Conservation (phyloP, 495 filamentous ascomycete genomes). For the Lichina pygmaea region DNA sequence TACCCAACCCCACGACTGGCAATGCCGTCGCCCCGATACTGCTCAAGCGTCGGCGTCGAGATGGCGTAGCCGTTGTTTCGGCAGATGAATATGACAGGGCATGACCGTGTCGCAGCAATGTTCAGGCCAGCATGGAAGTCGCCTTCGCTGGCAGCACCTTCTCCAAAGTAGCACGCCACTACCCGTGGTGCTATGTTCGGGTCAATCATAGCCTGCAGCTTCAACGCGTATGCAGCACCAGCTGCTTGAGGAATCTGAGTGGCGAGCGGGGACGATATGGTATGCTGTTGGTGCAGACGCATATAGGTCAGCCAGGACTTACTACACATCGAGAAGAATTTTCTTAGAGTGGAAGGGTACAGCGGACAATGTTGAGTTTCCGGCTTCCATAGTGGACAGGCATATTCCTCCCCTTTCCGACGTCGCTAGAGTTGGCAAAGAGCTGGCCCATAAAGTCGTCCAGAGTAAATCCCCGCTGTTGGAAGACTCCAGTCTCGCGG, state of each 20-base stretch:
- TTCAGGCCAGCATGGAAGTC: slow-evolving; percentile 97
- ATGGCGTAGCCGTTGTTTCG: slow-evolving; percentile 97
- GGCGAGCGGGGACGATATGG: slow-evolving; percentile 76
- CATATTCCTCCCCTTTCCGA: slow-evolving; percentile 78
- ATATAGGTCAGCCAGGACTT: not conserved
- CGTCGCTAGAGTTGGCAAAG: slow-evolving; percentile 68
- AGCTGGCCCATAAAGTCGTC: slow-evolving; percentile 85
- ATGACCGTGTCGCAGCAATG: slow-evolving; percentile 78
- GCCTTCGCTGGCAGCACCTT: slow-evolving; percentile 91
- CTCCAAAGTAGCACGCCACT: slow-evolving; percentile 80
- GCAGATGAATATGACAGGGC: slow-evolving; percentile 83
- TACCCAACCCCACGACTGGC: slow-evolving; percentile 87
- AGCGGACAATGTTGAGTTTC: slow-evolving; percentile 44
- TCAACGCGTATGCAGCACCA: slow-evolving; percentile 82
- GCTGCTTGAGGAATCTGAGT: slow-evolving; percentile 91
- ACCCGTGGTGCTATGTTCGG: slow-evolving; percentile 38
- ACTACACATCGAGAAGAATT: not conserved
- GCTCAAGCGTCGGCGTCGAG: slow-evolving; percentile 77
- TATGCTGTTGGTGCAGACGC: slow-evolving; percentile 27
- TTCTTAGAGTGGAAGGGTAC: not conserved
- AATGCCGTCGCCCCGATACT: slow-evolving; percentile 93
- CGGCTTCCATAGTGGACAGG: slow-evolving; percentile 84
- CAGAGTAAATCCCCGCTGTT: slow-evolving; percentile 68
- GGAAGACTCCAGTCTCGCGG: slow-evolving; percentile 72
- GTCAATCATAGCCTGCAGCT: slow-evolving; percentile 53